Conservation (phyloP, 169 alveolate species). For the Cystoisospora suis region DNA sequence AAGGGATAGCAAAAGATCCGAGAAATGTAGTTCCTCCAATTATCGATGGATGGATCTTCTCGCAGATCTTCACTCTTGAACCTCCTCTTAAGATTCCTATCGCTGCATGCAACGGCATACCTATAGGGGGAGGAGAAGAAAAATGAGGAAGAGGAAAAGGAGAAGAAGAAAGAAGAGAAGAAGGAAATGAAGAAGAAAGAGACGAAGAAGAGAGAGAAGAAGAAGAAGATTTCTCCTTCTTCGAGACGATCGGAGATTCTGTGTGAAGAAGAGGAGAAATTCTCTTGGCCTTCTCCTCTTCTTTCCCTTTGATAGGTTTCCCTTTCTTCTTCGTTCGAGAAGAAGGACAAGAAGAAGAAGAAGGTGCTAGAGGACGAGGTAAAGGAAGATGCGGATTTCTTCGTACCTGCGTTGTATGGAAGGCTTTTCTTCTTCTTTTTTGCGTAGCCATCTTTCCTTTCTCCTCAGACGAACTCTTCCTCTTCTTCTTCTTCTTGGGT, state of each 20-base stretch:
- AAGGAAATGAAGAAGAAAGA: background rate
- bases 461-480: too few species aligned
- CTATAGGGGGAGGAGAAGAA: background rate
- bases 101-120: constrained; percentile 5
- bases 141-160: background rate
- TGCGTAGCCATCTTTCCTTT: too few species aligned
- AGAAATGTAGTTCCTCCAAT: background rate
- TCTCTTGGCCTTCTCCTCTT: too few species aligned
- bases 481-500: background rate
- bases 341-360: background rate
- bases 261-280: too few species aligned
- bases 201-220: background rate
- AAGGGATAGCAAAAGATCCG: background rate
- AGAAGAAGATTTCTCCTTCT: too few species aligned
- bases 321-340: too few species aligned
- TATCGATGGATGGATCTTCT: background rate
- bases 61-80: background rate
- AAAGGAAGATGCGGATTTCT: background rate
- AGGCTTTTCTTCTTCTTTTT: too few species aligned
- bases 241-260: too few species aligned
- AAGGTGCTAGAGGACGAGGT: background rate
- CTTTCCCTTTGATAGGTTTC: too few species aligned
- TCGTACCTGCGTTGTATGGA: too few species aligned
- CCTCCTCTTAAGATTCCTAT: background rate
- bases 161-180: constrained; percentile 11